Conservation (phyloP, 1,284 basidiomycete species). For the Inonotus hispidus region DNA sequence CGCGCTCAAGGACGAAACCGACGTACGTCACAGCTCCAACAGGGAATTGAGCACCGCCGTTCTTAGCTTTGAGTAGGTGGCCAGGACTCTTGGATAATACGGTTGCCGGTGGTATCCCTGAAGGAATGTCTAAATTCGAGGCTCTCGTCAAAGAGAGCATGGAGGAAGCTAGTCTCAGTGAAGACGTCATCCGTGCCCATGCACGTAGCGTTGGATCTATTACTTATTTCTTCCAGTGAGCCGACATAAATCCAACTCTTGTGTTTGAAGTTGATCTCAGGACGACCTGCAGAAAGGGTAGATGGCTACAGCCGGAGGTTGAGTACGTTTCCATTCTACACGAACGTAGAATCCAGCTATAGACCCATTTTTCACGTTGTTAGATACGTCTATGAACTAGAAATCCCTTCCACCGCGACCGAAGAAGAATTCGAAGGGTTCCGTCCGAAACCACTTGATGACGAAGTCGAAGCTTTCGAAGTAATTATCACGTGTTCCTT, state of each 20-base stretch:
- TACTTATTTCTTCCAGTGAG: conserved; percentile 66
- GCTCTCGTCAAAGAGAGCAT: conserved; percentile 87
- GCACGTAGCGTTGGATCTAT: conserved; percentile 57
- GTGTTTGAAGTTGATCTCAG: neutral
- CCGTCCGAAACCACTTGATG: conserved; percentile 75
- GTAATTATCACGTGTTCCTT: conserved; percentile 32
- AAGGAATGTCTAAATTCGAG: conserved; percentile 71
- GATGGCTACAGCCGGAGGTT: conserved; percentile 86
- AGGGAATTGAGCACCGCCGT: neutral
- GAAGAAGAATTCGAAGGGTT: conserved; percentile 43
- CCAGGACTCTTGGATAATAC: conserved; percentile 76
- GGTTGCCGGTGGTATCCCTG: conserved; percentile 73
- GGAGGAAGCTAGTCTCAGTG: conserved; percentile 84
- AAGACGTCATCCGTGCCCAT: conserved; percentile 51
- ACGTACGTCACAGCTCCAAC: conserved; percentile 50
- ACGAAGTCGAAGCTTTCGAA: conserved; percentile 90
- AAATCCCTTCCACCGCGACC: conserved; percentile 42
- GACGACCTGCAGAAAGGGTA: conserved; percentile 43
- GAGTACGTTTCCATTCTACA: conserved; percentile 42
- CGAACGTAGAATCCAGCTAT: neutral
- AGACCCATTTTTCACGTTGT: neutral
- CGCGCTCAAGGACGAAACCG: conserved; percentile 79
- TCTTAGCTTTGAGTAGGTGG: conserved; percentile 42
- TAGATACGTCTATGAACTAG: conserved; percentile 79
- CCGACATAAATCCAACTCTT: neutral